Conservation (phyloP, 2,329 filamentous ascomycete genomes). For the Myriosclerotinia curreyana region DNA sequence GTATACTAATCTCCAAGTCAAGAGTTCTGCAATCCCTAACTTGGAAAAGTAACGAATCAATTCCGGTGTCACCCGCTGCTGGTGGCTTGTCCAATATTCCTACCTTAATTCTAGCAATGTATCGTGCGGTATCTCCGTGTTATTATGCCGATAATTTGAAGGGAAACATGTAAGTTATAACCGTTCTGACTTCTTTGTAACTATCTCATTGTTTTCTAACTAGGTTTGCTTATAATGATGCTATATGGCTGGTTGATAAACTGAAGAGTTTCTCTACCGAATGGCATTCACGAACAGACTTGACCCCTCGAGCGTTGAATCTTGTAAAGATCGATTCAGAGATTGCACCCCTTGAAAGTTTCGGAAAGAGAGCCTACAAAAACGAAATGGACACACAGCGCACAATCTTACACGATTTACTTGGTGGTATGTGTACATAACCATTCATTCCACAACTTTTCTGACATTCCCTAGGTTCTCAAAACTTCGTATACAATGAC, state of each 20-base stretch:
- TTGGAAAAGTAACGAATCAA: conserved; percentile 44
- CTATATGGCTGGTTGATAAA: conserved; percentile 59
- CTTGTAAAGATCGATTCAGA: conserved; percentile 60
- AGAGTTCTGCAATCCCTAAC: conserved; percentile 17
- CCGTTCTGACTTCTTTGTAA: neutral
- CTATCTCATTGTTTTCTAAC: conserved; percentile 9
- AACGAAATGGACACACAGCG: conserved; percentile 60
- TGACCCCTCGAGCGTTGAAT: conserved; percentile 49
- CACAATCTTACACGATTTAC: conserved; percentile 58
- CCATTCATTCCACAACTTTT: neutral
- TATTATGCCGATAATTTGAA: conserved; percentile 64
- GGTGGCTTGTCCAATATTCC: conserved; percentile 69
- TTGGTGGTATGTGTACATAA: conserved; percentile 47
- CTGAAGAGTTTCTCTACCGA: conserved; percentile 48
- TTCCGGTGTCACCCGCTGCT: conserved; percentile 63
- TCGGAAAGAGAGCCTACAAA: conserved; percentile 60
- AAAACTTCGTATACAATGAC: conserved; percentile 58
- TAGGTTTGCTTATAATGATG: conserved; percentile 67
- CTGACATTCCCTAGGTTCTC: conserved; percentile 43
- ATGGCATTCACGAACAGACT: conserved; percentile 55
- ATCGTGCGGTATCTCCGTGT: conserved; percentile 70
- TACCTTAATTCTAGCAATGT: conserved; percentile 72
- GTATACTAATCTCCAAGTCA: conserved; percentile 26
- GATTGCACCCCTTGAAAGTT: conserved; percentile 55
- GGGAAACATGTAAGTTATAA: conserved; percentile 59